Percentiles rank a stretch among this genome's conserved stretches.
phyloP scores from a whole-genome alignment of 2,329 filamentous ascomycete species.

The Macrophomina phaseolina region DNA sequence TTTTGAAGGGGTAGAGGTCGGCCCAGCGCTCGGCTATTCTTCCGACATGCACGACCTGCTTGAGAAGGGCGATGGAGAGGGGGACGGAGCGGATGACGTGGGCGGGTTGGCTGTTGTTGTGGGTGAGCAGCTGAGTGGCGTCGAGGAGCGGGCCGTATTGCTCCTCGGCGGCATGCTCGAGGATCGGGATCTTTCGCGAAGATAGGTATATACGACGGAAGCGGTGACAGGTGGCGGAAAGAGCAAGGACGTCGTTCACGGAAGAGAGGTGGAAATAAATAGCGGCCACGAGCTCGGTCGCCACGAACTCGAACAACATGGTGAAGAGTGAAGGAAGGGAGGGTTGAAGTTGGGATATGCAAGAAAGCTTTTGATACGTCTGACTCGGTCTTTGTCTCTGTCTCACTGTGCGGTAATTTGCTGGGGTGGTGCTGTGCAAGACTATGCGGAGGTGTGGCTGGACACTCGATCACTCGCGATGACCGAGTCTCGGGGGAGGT shows the following conservation, averaged over 20 bases:
- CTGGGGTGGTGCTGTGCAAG: slow-evolving; percentile 8
- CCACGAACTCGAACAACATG: slow-evolving; percentile 62
- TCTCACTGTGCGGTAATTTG: slow-evolving; percentile 5
- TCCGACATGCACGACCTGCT: slow-evolving; percentile 61
- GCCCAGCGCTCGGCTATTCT: slow-evolving; percentile 63
- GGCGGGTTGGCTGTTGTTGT: slow-evolving; percentile 64
- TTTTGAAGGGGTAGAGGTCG: slow-evolving; percentile 67
- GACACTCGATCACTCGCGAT: slow-evolving; percentile 4
- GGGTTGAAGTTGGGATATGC: background rate
- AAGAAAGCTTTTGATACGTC: background rate
- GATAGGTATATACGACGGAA: slow-evolving; percentile 59
- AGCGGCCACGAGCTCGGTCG: slow-evolving; percentile 64
- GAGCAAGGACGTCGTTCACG: slow-evolving; percentile 59
- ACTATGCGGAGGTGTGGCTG: slow-evolving; percentile 22
- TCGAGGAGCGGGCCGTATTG: slow-evolving; percentile 65
- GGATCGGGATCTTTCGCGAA: slow-evolving; percentile 61
- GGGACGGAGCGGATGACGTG: slow-evolving; percentile 60
- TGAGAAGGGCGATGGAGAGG: slow-evolving; percentile 60
- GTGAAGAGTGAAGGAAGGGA: slow-evolving; percentile 31
- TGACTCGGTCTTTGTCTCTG: slow-evolving; percentile 11
- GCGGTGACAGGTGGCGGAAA: slow-evolving; percentile 61
- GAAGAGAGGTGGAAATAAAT: slow-evolving; percentile 61
- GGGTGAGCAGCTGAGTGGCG: slow-evolving; percentile 64
- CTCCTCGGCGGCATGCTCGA: slow-evolving; percentile 58
- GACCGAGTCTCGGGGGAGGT: slow-evolving; percentile 30